These are phyloP conservation scores for Fusarium tupiense DNA, from an alignment of 2,329 filamentous ascomycete genomes.

Conservation along the genomic window DNA sequence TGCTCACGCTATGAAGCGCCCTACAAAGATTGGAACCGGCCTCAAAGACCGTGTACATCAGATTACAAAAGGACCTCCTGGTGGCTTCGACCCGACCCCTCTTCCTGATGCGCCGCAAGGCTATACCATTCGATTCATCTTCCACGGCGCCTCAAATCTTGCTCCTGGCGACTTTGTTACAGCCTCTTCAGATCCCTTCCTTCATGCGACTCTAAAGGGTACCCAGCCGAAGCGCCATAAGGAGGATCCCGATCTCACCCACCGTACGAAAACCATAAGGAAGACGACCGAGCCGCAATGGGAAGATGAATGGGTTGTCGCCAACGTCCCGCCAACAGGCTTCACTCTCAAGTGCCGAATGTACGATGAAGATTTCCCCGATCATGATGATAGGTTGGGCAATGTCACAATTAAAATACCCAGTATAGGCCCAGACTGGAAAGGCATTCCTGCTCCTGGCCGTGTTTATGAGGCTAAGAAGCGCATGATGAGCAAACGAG, in stretches of 20 bases:
- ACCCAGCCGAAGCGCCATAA: slow-evolving; percentile 80
- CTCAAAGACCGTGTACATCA: slow-evolving; percentile 42
- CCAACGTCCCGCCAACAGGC: slow-evolving; percentile 82
- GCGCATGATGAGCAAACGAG: slow-evolving; percentile 85
- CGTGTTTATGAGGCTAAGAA: slow-evolving; percentile 80
- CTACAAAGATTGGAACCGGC: slow-evolving; percentile 22
- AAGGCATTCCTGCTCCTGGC: slow-evolving; percentile 68
- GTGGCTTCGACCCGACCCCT: slow-evolving; percentile 83
- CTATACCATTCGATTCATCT: slow-evolving; percentile 85
- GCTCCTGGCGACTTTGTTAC: slow-evolving; percentile 83
- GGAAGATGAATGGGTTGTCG: slow-evolving; percentile 88
- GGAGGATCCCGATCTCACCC: slow-evolving; percentile 79
- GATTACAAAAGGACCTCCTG: slow-evolving; percentile 63
- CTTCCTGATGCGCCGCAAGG: slow-evolving; percentile 78
- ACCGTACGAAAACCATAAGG: slow-evolving; percentile 81
- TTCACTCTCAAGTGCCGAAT: slow-evolving; percentile 87
- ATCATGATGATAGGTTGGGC: slow-evolving; percentile 87
- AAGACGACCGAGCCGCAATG: slow-evolving; percentile 79
- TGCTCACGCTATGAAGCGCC: slow-evolving; percentile 16
- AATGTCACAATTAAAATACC: slow-evolving; percentile 79
- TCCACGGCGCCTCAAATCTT: slow-evolving; percentile 83
- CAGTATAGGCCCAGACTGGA: slow-evolving; percentile 71
- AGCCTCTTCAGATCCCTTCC: slow-evolving; percentile 84
- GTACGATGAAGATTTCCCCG: slow-evolving; percentile 89
- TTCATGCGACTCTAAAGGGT: slow-evolving; percentile 79